These are phyloP conservation scores for Piloderma croceum DNA, from an alignment of 768 basidiomycete species.

Conservation along the genomic window DNA sequence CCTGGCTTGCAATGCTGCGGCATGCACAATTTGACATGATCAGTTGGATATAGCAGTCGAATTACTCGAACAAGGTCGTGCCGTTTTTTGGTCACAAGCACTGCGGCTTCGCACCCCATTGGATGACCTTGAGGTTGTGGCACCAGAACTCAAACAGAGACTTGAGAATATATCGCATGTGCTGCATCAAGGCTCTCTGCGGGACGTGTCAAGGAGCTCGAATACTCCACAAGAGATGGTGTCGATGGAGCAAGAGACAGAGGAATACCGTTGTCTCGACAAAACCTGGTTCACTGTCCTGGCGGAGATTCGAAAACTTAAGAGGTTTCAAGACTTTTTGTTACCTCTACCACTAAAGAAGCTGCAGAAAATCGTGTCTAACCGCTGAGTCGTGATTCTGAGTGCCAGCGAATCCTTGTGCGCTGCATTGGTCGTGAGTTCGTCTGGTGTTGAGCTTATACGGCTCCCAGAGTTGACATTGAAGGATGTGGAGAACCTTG, in stretches of 20 bases:
- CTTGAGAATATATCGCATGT: constrained; percentile 1
- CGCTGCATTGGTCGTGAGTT: constrained; percentile 14
- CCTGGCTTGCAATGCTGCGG: constrained; percentile 21
- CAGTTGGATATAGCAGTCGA: constrained; percentile 24
- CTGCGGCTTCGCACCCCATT: constrained; percentile 20
- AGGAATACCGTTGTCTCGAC: constrained; percentile 15
- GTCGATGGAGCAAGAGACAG: constrained; percentile 13
- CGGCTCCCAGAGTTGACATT: constrained; percentile 8
- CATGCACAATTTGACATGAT: constrained; percentile 18
- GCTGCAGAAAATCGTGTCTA: constrained; percentile 11
- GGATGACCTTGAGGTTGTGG: constrained; percentile 12
- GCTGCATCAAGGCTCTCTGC: constrained; percentile 2
- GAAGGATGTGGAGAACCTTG: too few species aligned
- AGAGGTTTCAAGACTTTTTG: constrained; percentile 22
- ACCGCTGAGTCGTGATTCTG: constrained; percentile 29
- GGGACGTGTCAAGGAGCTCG: background rate
- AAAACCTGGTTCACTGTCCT: constrained; percentile 21
- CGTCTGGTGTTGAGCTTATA: constrained; percentile 6
- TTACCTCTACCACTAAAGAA: constrained; percentile 9
- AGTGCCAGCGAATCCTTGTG: constrained; percentile 21
- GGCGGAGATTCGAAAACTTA: constrained; percentile 19
- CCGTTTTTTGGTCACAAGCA: constrained; percentile 29
- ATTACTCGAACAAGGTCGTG: constrained; percentile 26
- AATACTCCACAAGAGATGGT: background rate
- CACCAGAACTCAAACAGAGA: constrained; percentile 14